Evolutionary conservation across 2,329 filamentous ascomycete genomes (phyloP), one percentile per base, ranked within the genome.

Genomic region (Zymoseptoria tritici): DNA sequence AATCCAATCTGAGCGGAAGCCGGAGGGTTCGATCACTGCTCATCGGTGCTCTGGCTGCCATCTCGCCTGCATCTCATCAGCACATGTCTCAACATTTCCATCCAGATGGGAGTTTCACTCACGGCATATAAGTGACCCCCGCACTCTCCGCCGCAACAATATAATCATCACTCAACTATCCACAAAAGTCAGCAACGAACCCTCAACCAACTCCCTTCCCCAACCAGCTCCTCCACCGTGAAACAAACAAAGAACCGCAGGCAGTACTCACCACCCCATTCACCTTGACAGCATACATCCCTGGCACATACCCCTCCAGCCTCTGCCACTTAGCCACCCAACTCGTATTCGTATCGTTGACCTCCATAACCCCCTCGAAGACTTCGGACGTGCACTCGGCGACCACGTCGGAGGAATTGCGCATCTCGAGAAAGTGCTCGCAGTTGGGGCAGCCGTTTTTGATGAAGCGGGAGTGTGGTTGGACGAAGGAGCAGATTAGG

Each of bases 271-370:
- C 81, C 62, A 90, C 85, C 19, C 94, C 94, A 31, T 89, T 91
- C 22, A 99, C 94, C 78, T 97, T 97, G 58, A 91, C 89, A 19
- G 94, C 94, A 77, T 99, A 99, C 60, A 95, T 86, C 57, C 94
- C 94, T 16, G 85, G 84, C 56, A 94, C 88, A 74, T 96, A 97
- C 58, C 85, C 85, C 73, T 97, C 90, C 61, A 99, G 78, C 8
- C 94, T 85, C 80, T 97, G 91, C 88, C 92, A 97, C 73, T 90
- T 90, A n/a, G 93, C 92, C 54, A 97, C 90, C 94, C 94, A 99
- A 70, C 90, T 95, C 67, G 81, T 84, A 51, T 79, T 78, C n/a
- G 92, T 92, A 73, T 97, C 87, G 54, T 87, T 85, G 46, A 97
- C 82, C 49, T 90, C 85, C 73, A 97, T 90, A 65, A 97, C 78